Evolutionary conservation across 352 stramenopile species (phyloP).

Genomic region (Globisporangium polare): DNA sequence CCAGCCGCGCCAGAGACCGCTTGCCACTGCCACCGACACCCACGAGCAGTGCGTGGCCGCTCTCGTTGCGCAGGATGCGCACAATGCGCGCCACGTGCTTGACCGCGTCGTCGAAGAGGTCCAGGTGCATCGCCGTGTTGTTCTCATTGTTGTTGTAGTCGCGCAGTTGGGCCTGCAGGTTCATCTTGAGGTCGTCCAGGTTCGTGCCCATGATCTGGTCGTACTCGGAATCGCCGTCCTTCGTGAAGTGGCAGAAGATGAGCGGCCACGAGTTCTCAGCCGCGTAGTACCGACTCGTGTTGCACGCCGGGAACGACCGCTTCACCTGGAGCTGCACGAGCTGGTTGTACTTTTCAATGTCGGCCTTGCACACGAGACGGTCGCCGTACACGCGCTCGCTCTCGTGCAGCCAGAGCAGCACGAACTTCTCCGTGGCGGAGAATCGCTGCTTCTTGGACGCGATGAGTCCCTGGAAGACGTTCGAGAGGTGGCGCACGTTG

Average conservation of each 20-base stretch:
- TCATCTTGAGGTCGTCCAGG: slow-evolving; percentile 86
- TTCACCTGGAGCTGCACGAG: slow-evolving; percentile 92
- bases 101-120: slow-evolving; percentile 96
- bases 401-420: slow-evolving; percentile 95
- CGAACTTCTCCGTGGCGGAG: slow-evolving; percentile 90
- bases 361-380: slow-evolving; percentile 89
- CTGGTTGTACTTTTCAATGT: slow-evolving; percentile 94
- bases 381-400: slow-evolving; percentile 96
- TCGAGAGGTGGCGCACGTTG: slow-evolving; percentile 94
- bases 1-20: slow-evolving; percentile 90
- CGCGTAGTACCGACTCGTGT: slow-evolving; percentile 91
- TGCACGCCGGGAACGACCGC: slow-evolving; percentile 91
- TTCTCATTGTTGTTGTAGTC: slow-evolving; percentile 96
- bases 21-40: slow-evolving; percentile 94
- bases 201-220: slow-evolving; percentile 91
- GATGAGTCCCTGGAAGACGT: slow-evolving; percentile 96
- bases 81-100: slow-evolving; percentile 95
- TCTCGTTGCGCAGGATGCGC: slow-evolving; percentile 90
- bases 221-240: slow-evolving; percentile 91
- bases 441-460: slow-evolving; percentile 92
- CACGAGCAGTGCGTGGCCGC: slow-evolving; percentile 91
- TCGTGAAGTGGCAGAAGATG: slow-evolving; percentile 96
- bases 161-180: slow-evolving; percentile 85
- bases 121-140: slow-evolving; percentile 95
- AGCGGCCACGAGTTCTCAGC: slow-evolving; percentile 94